Evolutionary conservation across 306 rosid species (phyloP), one percentile per base, ranked within the genome.

Genomic region (Acacia melanoxylon): DNA sequence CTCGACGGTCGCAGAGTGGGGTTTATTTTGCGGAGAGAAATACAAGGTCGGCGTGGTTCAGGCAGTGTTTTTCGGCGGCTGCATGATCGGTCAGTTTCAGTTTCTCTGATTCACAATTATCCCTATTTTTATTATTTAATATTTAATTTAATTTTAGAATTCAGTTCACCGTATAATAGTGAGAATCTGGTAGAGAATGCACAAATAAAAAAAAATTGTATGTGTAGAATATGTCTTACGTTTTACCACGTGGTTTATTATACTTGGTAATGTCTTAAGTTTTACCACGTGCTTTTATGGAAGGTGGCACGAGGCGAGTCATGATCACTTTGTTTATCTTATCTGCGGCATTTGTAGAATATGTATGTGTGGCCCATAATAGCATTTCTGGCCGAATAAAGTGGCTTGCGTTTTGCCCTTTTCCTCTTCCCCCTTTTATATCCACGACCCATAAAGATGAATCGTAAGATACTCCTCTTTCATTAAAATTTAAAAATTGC

Each of bases 31-130:
- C 33, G 92, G 87, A 24, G 94, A 91, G 1, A 95, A 95, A 84
- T 93, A 77, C 51, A 93, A 80, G 75, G 94, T 95, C 31, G 99
- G 99, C 59, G 76, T 95, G 29, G 98, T 89, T 14, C 99, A 95
- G 74, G 94, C 98, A 79, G 35, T 90, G 69, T 95, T 95, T 90
- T 95, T 95, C 75, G 94, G 93, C 71, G 98, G 99, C 83, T 93
- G 98, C 48, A 91, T 95, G 99, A 91, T 95, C 65, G 99, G 99
- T 95, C 19, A 86, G 94, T 89, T 52, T 45, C 4, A 24, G 8
- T 42, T 3, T 65, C 5, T 86, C 71, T 45, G 7, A 6, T 25
- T 37, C 63, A 56, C 29, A 49, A 49, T 49, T 4, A 16, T 49
- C 56, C 14, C 51, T 74, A 52, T 72, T 25, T 24, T 24, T 42